phyloP scores from a whole-genome alignment of 192 early-diverging fungal species.

The Coemansia sp. region DNA sequence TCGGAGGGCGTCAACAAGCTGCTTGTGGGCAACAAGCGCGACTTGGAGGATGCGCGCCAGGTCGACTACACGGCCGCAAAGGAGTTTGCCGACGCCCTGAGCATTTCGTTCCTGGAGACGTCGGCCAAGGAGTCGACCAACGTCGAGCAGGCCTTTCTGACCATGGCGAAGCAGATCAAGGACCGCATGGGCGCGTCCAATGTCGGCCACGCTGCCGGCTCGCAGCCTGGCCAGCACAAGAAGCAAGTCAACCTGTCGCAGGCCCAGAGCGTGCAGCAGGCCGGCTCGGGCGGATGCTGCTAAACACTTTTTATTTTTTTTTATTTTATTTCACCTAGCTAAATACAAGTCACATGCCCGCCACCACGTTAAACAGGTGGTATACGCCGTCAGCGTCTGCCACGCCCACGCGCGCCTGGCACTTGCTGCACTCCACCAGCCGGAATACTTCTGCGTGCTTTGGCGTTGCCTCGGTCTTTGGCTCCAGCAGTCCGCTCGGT shows the following conservation, averaged over 20 bases:
- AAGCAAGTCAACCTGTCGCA: constrained; percentile 52
- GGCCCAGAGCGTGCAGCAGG: constrained; percentile 50
- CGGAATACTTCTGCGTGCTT: constrained; percentile 7
- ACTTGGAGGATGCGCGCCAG: constrained; percentile 91
- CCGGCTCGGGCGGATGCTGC: constrained; percentile 45
- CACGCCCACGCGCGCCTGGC: constrained; percentile 41
- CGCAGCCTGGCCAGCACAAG: constrained; percentile 36
- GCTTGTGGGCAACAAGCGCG: constrained; percentile 98
- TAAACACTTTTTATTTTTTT: constrained; percentile 12
- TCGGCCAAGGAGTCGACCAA: constrained; percentile 97
- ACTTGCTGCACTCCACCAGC: constrained; percentile 35
- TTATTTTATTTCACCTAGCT: constrained; percentile 11
- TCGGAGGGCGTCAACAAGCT: constrained; percentile 98
- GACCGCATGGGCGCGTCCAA: constrained; percentile 69
- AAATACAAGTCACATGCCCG: constrained; percentile 1
- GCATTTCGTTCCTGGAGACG: constrained; percentile 96
- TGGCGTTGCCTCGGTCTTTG: background rate
- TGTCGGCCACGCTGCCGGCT: constrained; percentile 7
- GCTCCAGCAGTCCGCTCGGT: constrained; percentile 16
- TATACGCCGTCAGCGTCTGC: constrained; percentile 24
- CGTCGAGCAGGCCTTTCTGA: constrained; percentile 99
- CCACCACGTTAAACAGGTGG: constrained; percentile 45
- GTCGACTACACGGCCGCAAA: constrained; percentile 73
- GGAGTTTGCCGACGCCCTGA: constrained; percentile 90
- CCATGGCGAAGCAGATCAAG: constrained; percentile 99